phyloP scores from a whole-genome alignment of 805 yeast genomes.

The Candida ponderosae region DNA sequence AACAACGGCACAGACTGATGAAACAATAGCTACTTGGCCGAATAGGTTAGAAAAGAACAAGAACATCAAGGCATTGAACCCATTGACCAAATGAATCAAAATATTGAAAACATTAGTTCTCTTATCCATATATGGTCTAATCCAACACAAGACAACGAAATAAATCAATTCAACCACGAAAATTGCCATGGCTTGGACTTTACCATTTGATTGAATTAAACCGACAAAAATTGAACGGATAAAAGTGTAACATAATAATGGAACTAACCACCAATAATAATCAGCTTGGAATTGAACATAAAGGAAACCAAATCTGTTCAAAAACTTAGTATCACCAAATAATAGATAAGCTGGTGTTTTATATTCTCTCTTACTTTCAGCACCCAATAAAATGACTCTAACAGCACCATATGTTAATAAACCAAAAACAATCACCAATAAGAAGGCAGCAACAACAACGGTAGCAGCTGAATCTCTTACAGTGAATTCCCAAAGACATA shows the following conservation, averaged over 20 bases:
- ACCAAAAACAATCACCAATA: slow-evolving; percentile 48
- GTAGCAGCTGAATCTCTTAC: slow-evolving; percentile 78
- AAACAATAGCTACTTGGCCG: slow-evolving; percentile 78
- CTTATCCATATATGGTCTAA: slow-evolving; percentile 89
- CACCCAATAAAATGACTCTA: slow-evolving; percentile 69
- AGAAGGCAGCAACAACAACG: slow-evolving; percentile 68
- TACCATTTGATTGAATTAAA: slow-evolving; percentile 73
- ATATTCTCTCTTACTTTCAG: slow-evolving; percentile 60
- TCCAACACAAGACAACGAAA: slow-evolving; percentile 55
- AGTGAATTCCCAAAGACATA: slow-evolving; percentile 87
- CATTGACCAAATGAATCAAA: slow-evolving; percentile 68
- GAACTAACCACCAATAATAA: slow-evolving; percentile 72
- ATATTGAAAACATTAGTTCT: slow-evolving; percentile 93
- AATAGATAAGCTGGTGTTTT: slow-evolving; percentile 89
- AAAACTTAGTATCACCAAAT: slow-evolving; percentile 72
- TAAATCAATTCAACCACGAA: slow-evolving; percentile 71
- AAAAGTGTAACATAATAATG: slow-evolving; percentile 57
- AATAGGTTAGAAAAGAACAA: slow-evolving; percentile 82
- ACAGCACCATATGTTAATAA: slow-evolving; percentile 66
- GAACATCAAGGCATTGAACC: slow-evolving; percentile 79
- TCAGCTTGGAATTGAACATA: slow-evolving; percentile 89
- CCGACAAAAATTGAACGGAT: slow-evolving; percentile 81
- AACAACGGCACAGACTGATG: slow-evolving; percentile 86
- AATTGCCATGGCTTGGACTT: slow-evolving; percentile 69
- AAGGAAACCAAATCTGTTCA: slow-evolving; percentile 86